These are phyloP conservation scores for Elongisporangium undulatum DNA, from an alignment of 352 stramenopile genomes.

Conservation along the genomic window DNA sequence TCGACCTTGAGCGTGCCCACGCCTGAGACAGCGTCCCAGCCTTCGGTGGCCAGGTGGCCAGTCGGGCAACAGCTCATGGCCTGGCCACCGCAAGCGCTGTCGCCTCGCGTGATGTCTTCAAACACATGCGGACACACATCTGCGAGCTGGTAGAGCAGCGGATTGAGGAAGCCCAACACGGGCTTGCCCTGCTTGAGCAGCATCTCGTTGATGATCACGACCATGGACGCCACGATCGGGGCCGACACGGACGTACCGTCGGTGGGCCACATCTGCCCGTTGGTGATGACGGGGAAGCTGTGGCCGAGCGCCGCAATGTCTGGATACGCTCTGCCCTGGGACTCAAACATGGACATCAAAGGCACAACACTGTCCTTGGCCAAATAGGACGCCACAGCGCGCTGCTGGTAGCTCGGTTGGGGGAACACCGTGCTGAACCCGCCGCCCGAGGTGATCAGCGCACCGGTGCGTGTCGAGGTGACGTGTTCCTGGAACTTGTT, in stretches of 20 bases:
- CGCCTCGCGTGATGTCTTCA: slow-evolving; percentile 51
- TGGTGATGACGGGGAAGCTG: slow-evolving; percentile 56
- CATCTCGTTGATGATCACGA: slow-evolving; percentile 51
- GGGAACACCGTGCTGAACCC: slow-evolving; percentile 59
- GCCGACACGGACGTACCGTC: slow-evolving; percentile 76
- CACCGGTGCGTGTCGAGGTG: slow-evolving; percentile 33
- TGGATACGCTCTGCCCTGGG: slow-evolving; percentile 45
- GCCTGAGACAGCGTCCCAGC: slow-evolving; percentile 69
- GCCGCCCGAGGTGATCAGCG: slow-evolving; percentile 72
- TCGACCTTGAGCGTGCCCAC: slow-evolving; percentile 52
- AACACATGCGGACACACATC: slow-evolving; percentile 67
- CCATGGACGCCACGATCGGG: slow-evolving; percentile 58
- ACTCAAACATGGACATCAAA: slow-evolving; percentile 30
- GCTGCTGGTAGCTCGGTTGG: slow-evolving; percentile 42
- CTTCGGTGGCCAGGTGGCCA: slow-evolving; percentile 39
- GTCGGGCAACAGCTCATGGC: slow-evolving; percentile 43
- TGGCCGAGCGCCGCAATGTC: slow-evolving; percentile 65
- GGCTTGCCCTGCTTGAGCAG: slow-evolving; percentile 27
- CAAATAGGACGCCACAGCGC: slow-evolving; percentile 35
- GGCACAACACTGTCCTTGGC: slow-evolving; percentile 13
- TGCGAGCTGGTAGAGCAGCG: slow-evolving; percentile 60
- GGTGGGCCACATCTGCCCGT: slow-evolving; percentile 41
- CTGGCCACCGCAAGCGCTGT: slow-evolving; percentile 46
- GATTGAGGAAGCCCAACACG: slow-evolving; percentile 66
- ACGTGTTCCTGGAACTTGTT: slow-evolving; percentile 46